These are phyloP conservation scores for Musa acuminata DNA, from an alignment of 176 grass and related monocot species.

Conservation along the genomic window DNA sequence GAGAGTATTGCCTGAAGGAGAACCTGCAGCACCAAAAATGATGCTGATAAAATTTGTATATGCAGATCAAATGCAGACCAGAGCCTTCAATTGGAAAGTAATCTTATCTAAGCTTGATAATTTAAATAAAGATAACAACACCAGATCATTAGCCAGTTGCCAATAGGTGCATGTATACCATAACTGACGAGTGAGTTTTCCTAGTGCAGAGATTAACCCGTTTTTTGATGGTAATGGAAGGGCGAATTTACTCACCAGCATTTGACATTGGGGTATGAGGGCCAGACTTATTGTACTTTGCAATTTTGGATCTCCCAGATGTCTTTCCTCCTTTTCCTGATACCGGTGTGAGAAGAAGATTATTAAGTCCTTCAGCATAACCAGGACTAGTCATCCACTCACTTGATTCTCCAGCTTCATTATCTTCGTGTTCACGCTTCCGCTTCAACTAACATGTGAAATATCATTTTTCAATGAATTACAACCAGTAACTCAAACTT, in stretches of 20 bases:
- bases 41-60: not conserved
- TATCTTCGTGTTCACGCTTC: constrained; percentile 32
- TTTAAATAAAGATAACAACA: not conserved
- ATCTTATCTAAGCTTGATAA: not conserved
- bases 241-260: constrained; percentile 31
- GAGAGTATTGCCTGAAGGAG: constrained; percentile 39
- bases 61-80: not conserved
- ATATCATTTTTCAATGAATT: not conserved
- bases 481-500: not conserved
- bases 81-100: not conserved
- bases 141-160: not conserved
- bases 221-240: not conserved
- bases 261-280: constrained; percentile 48
- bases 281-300: constrained; percentile 50
- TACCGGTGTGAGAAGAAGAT: constrained; percentile 42
- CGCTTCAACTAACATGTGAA: constrained; percentile 43
- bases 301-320: constrained; percentile 28
- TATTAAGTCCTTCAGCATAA: constrained; percentile 30
- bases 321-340: constrained; percentile 51
- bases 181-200: not conserved
- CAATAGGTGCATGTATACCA: not conserved
- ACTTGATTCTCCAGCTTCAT: constrained; percentile 42
- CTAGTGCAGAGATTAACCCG: not conserved
- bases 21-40: constrained; percentile 41
- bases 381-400: constrained; percentile 54